Percentiles rank a stretch among this genome's conserved stretches.
These are phyloP conservation scores for Podospora pseudoanserina DNA, from an alignment of 495 filamentous ascomycete genomes.

Conservation along the genomic window DNA sequence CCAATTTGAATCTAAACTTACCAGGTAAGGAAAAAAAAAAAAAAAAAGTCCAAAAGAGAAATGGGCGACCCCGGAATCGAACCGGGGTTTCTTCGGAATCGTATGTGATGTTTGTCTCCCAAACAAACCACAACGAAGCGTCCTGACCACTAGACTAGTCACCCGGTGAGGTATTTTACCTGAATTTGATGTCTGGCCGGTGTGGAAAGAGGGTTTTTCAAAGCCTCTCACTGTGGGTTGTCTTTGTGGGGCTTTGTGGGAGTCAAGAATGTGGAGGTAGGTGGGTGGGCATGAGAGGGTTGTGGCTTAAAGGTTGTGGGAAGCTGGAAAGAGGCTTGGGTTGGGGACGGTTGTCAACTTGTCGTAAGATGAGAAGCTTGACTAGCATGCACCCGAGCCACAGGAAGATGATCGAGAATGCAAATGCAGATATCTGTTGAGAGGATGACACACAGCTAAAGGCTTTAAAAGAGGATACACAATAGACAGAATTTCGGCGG, in stretches of 20 bases:
- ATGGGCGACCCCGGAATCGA: conserved; percentile 26
- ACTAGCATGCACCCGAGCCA: too few species aligned
- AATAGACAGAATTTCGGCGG: not conserved
- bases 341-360: not conserved
- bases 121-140: conserved; percentile 7
- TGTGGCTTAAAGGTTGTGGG: not conserved
- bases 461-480: too few species aligned
- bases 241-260: not conserved
- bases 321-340: not conserved
- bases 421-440: not conserved
- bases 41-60: not conserved
- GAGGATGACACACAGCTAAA: not conserved
- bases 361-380: not conserved
- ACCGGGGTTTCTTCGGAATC: conserved; percentile 26
- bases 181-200: not conserved
- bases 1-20: too few species aligned
- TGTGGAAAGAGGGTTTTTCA: not conserved
- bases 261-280: not conserved
- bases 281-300: too few species aligned
- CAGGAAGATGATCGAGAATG: not conserved
- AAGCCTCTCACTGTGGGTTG: not conserved
- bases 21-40: not conserved
- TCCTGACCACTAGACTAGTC: conserved; percentile 12
- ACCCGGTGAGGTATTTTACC: conserved; percentile 2
- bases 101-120: not conserved